Evolutionary conservation across 2,329 filamentous ascomycete species (phyloP).

Genomic region (Colletotrichum destructivum): DNA sequence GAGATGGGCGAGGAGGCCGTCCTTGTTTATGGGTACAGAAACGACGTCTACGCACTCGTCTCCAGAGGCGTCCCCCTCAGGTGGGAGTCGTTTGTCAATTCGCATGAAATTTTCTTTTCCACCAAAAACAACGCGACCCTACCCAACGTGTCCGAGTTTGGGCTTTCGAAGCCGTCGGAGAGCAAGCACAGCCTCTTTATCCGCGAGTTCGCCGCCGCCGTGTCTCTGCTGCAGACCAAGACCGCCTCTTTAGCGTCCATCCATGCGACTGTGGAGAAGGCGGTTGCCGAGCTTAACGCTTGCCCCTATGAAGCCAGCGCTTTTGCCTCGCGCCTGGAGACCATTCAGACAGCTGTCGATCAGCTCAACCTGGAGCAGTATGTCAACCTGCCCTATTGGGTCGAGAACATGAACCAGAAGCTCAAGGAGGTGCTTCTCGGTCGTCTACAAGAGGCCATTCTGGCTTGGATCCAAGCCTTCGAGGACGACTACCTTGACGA

Average conservation of each 20-base stretch:
- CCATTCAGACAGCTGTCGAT: conserved; percentile 93
- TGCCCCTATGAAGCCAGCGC: conserved; percentile 87
- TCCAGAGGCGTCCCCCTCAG: conserved; percentile 89
- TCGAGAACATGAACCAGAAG: conserved; percentile 86
- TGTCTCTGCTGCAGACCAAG: conserved; percentile 91
- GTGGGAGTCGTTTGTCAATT: conserved; percentile 99
- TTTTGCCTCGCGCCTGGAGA: conserved; percentile 85
- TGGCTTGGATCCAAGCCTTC: conserved; percentile 90
- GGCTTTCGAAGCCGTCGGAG: conserved; percentile 73
- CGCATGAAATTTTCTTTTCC: conserved; percentile 86
- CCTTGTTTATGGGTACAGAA: conserved; percentile 90
- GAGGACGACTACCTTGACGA: conserved; percentile 72
- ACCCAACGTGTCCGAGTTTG: conserved; percentile 57
- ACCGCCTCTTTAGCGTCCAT: conserved; percentile 84
- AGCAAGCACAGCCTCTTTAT: conserved; percentile 98
- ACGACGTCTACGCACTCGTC: conserved; percentile 88
- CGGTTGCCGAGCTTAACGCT: conserved; percentile 84
- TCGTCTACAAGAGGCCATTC: conserved; percentile 88
- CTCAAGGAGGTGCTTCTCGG: conserved; percentile 85
- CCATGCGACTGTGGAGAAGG: conserved; percentile 85
- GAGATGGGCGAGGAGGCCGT: conserved; percentile 91
- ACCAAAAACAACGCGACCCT: conserved; percentile 60
- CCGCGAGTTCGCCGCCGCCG: conserved; percentile 89
- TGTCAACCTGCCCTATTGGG: conserved; percentile 93
- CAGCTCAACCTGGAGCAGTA: conserved; percentile 97